Conservation (phyloP, 2,329 filamentous ascomycete genomes). For the Cyphellophora europaea region DNA sequence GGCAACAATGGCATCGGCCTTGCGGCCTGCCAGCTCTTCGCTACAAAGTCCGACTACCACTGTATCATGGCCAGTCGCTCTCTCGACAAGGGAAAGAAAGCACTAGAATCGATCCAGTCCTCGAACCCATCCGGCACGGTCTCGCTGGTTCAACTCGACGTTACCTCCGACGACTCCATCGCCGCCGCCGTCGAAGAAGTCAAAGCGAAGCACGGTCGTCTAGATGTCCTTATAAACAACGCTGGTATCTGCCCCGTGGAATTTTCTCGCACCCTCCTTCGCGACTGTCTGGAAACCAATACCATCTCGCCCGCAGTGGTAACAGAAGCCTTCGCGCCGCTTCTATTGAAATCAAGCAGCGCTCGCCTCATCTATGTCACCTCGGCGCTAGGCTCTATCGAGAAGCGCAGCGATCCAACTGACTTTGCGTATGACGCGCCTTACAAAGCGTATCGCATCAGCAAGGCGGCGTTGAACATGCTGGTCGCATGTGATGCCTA, state of each 20-base stretch:
- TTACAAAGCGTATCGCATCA: constrained; percentile 28
- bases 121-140: constrained; percentile 17
- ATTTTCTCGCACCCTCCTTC: constrained; percentile 26
- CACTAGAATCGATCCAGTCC: constrained; percentile 25
- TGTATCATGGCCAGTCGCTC: constrained; percentile 23
- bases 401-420: constrained; percentile 20
- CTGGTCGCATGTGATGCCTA: constrained; percentile 15
- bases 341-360: constrained; percentile 22
- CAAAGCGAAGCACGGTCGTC: constrained; percentile 4
- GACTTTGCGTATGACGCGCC: constrained; percentile 20
- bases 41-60: constrained; percentile 19
- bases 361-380: constrained; percentile 31
- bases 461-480: constrained; percentile 37
- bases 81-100: constrained; percentile 13
- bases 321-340: constrained; percentile 29
- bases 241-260: constrained; percentile 27
- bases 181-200: constrained; percentile 5
- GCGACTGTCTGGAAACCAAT: constrained; percentile 31
- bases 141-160: constrained; percentile 6
- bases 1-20: constrained; percentile 4
- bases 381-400: constrained; percentile 26
- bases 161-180: constrained; percentile 8
- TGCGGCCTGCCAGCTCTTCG: background rate
- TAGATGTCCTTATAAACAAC: constrained; percentile 18
- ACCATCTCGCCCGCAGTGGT: constrained; percentile 31